These are phyloP conservation scores for Boletellus emodensis DNA, from an alignment of 768 basidiomycete genomes.

Conservation along the genomic window DNA sequence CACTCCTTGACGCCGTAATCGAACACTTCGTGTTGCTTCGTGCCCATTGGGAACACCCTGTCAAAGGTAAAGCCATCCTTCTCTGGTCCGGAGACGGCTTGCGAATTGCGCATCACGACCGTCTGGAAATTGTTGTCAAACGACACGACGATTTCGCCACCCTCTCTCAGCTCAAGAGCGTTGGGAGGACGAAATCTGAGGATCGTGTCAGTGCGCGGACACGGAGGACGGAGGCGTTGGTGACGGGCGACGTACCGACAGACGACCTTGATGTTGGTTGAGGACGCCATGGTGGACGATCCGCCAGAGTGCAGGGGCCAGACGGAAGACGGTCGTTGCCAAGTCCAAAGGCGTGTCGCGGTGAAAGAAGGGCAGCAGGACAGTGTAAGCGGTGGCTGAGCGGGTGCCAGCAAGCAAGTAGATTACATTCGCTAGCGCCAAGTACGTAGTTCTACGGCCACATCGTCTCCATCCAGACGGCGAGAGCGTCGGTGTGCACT, in stretches of 20 bases:
- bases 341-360: constrained; percentile 8
- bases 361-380: constrained; percentile 19
- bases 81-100: constrained; percentile 76
- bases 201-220: not conserved
- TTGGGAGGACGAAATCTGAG: constrained; percentile 92
- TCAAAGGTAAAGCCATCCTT: constrained; percentile 98
- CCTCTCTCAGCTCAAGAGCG: constrained; percentile 82
- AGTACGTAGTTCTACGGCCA: not conserved
- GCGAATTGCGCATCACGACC: constrained; percentile 71
- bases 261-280: constrained; percentile 95
- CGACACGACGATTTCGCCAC: constrained; percentile 84
- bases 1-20: constrained; percentile 98
- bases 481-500: no score
- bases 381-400: constrained; percentile 30
- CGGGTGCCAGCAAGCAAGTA: not conserved
- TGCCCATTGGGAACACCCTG: constrained; percentile 89
- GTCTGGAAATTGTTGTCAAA: constrained; percentile 86
- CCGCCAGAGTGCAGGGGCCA: constrained; percentile 17
- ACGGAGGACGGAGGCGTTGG: constrained; percentile 2
- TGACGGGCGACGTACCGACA: constrained; percentile 73
- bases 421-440: not conserved
- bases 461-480: not conserved
- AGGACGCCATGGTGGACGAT: constrained; percentile 58
- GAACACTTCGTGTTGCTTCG: constrained; percentile 91
- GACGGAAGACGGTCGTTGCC: constrained; percentile 7